Percentiles rank a stretch among this genome's conserved stretches.
Conservation (phyloP, 2,329 filamentous ascomycete species). For the Fusarium sp. region DNA sequence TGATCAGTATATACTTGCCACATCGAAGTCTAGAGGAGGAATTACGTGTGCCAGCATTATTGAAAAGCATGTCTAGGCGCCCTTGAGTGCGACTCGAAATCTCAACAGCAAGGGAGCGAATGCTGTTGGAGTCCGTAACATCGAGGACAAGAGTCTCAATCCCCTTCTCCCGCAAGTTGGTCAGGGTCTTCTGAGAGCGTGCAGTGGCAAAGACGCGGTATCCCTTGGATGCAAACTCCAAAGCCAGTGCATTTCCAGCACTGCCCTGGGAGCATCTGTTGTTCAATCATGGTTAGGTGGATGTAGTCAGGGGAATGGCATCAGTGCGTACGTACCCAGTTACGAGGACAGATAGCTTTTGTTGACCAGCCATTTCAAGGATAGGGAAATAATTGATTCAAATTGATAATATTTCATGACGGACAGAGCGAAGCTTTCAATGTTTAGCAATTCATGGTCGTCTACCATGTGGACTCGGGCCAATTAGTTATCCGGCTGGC, state of each 20-base stretch:
- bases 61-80: conserved; percentile 3
- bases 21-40: too few species aligned
- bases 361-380: neutral
- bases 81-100: neutral
- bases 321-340: neutral
- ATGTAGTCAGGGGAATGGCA: neutral
- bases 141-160: conserved; percentile 12
- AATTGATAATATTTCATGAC: neutral
- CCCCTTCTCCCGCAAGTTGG: conserved; percentile 2
- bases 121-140: conserved; percentile 2
- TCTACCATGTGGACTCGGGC: neutral
- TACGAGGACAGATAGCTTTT: neutral
- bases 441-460: neutral
- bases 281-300: neutral
- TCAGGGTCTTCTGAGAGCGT: neutral
- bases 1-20: neutral
- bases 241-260: conserved; percentile 8
- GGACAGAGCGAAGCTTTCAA: neutral
- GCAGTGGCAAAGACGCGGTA: conserved; percentile 19
- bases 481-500: neutral
- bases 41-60: conserved; percentile 15
- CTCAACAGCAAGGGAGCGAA: neutral
- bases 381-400: neutral
- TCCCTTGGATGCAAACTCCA: conserved; percentile 5
- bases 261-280: conserved; percentile 11